These are phyloP conservation scores for Zangia roseola DNA, from an alignment of 768 basidiomycete genomes.

Conservation along the genomic window DNA sequence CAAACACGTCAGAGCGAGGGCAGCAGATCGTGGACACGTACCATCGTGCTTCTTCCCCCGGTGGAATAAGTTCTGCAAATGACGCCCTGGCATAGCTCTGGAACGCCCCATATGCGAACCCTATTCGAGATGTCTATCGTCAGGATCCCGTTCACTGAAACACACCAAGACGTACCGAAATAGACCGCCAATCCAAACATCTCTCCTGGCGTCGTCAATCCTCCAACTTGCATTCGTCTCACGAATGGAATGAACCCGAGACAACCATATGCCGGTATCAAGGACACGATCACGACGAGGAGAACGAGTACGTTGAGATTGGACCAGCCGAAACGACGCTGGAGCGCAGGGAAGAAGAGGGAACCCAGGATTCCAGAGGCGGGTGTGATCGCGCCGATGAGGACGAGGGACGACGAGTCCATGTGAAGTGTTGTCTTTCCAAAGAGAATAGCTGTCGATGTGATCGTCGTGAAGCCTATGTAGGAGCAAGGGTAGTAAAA, in stretches of 20 bases:
- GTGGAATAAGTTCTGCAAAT: constrained; percentile 84
- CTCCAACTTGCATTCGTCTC: constrained; percentile 55
- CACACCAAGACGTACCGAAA: constrained; percentile 53
- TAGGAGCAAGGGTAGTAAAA: no score
- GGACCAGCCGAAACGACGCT: constrained; percentile 60
- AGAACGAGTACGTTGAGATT: constrained; percentile 66
- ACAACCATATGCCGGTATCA: constrained; percentile 80
- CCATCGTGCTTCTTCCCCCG: constrained; percentile 88
- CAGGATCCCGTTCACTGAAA: background rate
- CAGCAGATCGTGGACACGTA: constrained; percentile 32
- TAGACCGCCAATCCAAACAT: constrained; percentile 83
- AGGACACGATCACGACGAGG: constrained; percentile 63
- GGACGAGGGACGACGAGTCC: constrained; percentile 70
- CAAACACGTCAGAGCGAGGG: no score
- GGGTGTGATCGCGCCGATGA: constrained; percentile 80
- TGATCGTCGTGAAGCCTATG: constrained; percentile 76
- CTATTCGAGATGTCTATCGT: constrained; percentile 27
- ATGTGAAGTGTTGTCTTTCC: constrained; percentile 87
- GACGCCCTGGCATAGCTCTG: constrained; percentile 87
- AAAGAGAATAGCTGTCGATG: constrained; percentile 88
- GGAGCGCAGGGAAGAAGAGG: constrained; percentile 74
- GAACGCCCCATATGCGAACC: constrained; percentile 83
- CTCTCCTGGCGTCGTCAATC: constrained; percentile 75
- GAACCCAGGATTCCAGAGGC: constrained; percentile 80
- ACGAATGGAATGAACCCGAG: constrained; percentile 69